Conservation (phyloP, 1,284 basidiomycete genomes). For the Flammula alnicola region DNA sequence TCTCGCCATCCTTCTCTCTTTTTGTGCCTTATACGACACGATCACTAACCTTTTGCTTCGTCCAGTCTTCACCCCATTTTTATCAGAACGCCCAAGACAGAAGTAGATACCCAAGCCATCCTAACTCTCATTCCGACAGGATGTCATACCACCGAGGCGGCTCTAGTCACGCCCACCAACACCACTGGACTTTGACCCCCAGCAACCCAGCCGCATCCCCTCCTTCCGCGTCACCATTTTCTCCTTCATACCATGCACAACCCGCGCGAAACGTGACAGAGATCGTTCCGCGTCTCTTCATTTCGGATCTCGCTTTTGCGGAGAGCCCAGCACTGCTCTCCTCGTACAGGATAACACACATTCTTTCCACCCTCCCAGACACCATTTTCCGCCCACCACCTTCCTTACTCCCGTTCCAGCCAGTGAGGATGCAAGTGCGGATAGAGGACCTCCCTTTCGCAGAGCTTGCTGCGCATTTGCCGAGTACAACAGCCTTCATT, state of each 20-base stretch:
- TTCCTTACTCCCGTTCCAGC: constrained; percentile 42
- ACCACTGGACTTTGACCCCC: constrained; percentile 24
- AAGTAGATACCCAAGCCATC: background rate
- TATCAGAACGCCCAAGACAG: background rate
- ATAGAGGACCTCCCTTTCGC: constrained; percentile 74
- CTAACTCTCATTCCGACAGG: constrained; percentile 6
- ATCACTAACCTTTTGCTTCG: no score
- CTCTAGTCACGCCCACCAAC: constrained; percentile 17
- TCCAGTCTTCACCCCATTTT: background rate
- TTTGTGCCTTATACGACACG: no score
- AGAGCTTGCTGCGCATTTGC: constrained; percentile 70
- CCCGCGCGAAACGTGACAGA: constrained; percentile 50
- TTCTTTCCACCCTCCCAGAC: constrained; percentile 68
- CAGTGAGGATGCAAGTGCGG: constrained; percentile 52
- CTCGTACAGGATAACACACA: constrained; percentile 67
- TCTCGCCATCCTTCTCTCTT: no score
- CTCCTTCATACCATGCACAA: constrained; percentile 32
- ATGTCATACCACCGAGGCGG: constrained; percentile 22
- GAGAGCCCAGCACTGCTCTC: constrained; percentile 59
- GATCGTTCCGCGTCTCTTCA: constrained; percentile 68
- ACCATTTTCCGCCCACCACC: constrained; percentile 54
- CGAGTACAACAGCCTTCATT: constrained; percentile 63
- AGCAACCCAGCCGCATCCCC: constrained; percentile 26
- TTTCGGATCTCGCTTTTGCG: constrained; percentile 74
- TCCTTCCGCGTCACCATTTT: constrained; percentile 33